Percentiles rank a stretch among this genome's conserved stretches.
Evolutionary conservation across 1,284 basidiomycete species (phyloP).

Genomic region (Ceratobasidium sp.): DNA sequence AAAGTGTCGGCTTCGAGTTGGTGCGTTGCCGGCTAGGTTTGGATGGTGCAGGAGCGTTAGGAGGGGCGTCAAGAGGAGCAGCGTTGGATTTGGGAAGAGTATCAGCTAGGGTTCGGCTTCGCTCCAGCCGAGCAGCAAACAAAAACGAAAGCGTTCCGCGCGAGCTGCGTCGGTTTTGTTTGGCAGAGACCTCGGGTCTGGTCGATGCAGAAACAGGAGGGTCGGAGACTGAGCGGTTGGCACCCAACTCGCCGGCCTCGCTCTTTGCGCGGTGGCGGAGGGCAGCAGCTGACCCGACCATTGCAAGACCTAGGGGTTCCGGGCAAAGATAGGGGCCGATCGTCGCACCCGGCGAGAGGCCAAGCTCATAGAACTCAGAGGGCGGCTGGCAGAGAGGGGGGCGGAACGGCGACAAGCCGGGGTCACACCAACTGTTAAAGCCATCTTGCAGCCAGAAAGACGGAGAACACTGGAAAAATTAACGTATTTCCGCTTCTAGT

Average conservation of each 20-base stretch:
- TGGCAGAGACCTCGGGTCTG: conserved; percentile 10
- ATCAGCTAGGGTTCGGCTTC: conserved; percentile 10
- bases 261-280: conserved; percentile 19
- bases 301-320: conserved; percentile 16
- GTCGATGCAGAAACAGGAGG: conserved; percentile 1
- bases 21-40: conserved; percentile 7
- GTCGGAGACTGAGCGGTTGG: not conserved
- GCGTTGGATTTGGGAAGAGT: not conserved
- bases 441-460: not conserved
- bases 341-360: conserved; percentile 34
- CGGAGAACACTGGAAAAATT: conserved; percentile 35
- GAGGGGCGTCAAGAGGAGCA: not conserved
- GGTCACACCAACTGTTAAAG: not conserved
- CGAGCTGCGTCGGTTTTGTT: conserved; percentile 8
- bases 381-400: conserved; percentile 1
- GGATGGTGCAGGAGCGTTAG: not conserved
- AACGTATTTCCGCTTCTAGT: conserved; percentile 23
- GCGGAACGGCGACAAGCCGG: not conserved
- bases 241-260: not conserved
- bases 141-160: conserved; percentile 19
- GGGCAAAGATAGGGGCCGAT: conserved; percentile 34
- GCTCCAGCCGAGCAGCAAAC: conserved; percentile 19
- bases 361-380: conserved; percentile 30
- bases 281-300: conserved; percentile 30
- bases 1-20: conserved; percentile 7